Conservation (phyloP, 139 green algal genomes). For the Eudorina sp. region DNA sequence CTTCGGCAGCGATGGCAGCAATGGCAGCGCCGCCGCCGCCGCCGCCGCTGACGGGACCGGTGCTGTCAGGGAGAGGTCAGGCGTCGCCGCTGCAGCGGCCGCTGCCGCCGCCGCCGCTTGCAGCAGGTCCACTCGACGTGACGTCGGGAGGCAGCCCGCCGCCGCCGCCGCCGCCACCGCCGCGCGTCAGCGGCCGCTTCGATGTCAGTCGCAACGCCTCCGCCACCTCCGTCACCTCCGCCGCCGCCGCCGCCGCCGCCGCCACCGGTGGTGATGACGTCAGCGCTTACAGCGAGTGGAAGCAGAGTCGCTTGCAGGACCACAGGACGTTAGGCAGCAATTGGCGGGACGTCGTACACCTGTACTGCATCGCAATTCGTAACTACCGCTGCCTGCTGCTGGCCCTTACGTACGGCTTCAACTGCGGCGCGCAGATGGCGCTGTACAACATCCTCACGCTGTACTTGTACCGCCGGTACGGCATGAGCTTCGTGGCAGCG, state of each 20-base stretch:
- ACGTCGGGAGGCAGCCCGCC: background rate
- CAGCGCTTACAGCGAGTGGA: background rate
- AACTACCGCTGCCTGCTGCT: constrained; percentile 80
- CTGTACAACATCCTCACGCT: constrained; percentile 81
- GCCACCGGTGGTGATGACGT: background rate
- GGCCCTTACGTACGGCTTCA: constrained; percentile 75
- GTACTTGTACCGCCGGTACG: constrained; percentile 33
- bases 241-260: background rate
- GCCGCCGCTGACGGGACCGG: too few species aligned
- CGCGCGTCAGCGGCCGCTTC: too few species aligned
- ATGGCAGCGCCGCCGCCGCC: background rate
- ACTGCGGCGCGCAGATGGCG: constrained; percentile 84
- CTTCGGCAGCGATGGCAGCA: background rate
- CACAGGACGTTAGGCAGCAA: background rate
- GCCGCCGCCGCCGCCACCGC: too few species aligned
- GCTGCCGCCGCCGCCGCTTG: too few species aligned
- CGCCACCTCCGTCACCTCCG: background rate
- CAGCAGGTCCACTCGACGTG: too few species aligned
- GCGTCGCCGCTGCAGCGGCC: too few species aligned
- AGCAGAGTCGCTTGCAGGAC: background rate
- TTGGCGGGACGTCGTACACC: background rate
- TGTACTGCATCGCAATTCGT: background rate
- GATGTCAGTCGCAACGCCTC: background rate
- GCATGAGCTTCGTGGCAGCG: background rate
- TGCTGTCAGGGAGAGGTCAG: too few species aligned